Evolutionary conservation across 2,329 filamentous ascomycete species (phyloP).

Genomic region (Fusarium pseudoanthophilum): DNA sequence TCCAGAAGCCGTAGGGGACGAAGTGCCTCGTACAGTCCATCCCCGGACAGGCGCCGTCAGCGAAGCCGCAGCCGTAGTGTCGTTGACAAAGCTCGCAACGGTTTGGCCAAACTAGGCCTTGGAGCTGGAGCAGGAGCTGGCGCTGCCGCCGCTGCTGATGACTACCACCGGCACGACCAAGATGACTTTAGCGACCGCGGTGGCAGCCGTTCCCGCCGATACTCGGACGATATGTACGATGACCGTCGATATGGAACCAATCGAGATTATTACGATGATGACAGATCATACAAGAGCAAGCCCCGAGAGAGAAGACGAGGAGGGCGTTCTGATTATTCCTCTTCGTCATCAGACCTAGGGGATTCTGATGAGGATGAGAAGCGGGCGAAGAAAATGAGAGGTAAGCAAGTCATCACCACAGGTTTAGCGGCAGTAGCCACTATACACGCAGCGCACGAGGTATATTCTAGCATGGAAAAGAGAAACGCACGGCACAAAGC

Average conservation of each 20-base stretch:
- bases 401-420: conserved; percentile 69
- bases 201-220: conserved; percentile 53
- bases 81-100: conserved; percentile 70
- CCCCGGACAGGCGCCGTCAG: conserved; percentile 57
- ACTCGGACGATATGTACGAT: conserved; percentile 59
- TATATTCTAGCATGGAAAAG: conserved; percentile 69
- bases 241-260: conserved; percentile 54
- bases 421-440: conserved; percentile 68
- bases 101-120: conserved; percentile 70
- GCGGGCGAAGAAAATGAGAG: conserved; percentile 66
- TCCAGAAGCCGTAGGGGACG: conserved; percentile 63
- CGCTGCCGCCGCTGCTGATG: conserved; percentile 47
- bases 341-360: conserved; percentile 65
- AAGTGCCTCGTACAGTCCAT: conserved; percentile 57
- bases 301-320: conserved; percentile 53
- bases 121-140: conserved; percentile 58
- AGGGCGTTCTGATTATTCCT: conserved; percentile 58
- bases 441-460: conserved; percentile 68
- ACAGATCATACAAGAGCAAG: conserved; percentile 55
- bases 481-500: conserved; percentile 63
- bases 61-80: conserved; percentile 71
- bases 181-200: conserved; percentile 58
- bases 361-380: conserved; percentile 68
- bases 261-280: conserved; percentile 60
- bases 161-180: conserved; percentile 54